phyloP scores from a whole-genome alignment of 2,329 filamentous ascomycete genomes.

The Ascosphaera acerosa region DNA sequence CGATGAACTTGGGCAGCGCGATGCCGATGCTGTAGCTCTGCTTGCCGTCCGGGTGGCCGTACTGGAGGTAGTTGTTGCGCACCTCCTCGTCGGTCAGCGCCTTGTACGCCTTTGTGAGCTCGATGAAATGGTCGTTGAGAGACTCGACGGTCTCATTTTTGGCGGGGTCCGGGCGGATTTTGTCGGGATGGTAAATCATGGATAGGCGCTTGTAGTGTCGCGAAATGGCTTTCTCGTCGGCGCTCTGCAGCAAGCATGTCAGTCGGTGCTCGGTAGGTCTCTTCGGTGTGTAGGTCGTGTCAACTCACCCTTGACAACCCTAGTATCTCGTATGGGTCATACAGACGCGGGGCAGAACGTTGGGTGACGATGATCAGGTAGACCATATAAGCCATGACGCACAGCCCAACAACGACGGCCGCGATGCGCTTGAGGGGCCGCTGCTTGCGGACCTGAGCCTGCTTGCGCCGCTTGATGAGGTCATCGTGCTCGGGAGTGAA shows the following conservation, averaged over 20 bases:
- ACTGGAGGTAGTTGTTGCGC: constrained; percentile 89
- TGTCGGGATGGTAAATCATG: constrained; percentile 76
- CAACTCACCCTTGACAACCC: constrained; percentile 49
- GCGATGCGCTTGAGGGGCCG: constrained; percentile 64
- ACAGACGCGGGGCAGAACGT: constrained; percentile 47
- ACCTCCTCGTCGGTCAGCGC: constrained; percentile 91
- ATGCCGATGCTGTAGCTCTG: constrained; percentile 97
- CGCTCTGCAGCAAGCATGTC: constrained; percentile 28
- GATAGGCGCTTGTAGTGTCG: constrained; percentile 71
- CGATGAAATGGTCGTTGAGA: constrained; percentile 73
- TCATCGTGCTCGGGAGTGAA: constrained; percentile 65
- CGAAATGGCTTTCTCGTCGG: constrained; percentile 77
- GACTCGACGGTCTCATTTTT: constrained; percentile 76
- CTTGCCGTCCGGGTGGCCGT: constrained; percentile 90
- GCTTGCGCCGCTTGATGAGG: constrained; percentile 57
- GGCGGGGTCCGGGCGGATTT: constrained; percentile 52
- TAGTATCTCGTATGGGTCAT: constrained; percentile 92
- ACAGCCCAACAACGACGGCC: constrained; percentile 53
- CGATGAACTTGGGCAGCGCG: constrained; percentile 73
- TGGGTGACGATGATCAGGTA: constrained; percentile 72
- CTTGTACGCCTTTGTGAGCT: constrained; percentile 95
- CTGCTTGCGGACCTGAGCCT: constrained; percentile 72
- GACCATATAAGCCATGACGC: constrained; percentile 65
- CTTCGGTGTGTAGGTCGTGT: constrained; percentile 2
- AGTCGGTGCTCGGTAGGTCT: neutral